Conservation (phyloP, 306 rosid genomes). For the Lotus japonicus region DNA sequence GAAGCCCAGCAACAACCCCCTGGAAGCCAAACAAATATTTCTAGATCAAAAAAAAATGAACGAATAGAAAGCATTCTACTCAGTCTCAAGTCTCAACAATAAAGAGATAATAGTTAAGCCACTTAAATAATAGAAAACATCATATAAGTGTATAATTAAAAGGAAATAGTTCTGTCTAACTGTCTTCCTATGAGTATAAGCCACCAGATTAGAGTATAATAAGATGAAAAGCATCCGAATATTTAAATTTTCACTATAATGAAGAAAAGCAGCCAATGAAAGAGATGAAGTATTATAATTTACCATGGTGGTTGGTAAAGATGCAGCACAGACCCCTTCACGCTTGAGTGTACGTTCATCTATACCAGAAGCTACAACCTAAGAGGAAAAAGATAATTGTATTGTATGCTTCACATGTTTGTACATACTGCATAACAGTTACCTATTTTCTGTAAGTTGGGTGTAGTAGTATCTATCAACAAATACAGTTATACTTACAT, state of each 20-base stretch:
- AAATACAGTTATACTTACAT: background rate
- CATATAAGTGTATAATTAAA: background rate
- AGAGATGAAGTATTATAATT: background rate
- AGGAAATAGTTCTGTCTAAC: background rate
- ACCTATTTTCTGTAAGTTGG: background rate
- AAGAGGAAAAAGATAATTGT: slow-evolving; percentile 20
- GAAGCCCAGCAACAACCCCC: slow-evolving; percentile 98
- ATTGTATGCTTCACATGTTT: slow-evolving; percentile 21
- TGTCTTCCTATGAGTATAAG: background rate
- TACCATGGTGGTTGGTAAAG: slow-evolving; percentile 98
- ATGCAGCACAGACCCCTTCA: slow-evolving; percentile 99
- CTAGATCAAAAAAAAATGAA: background rate
- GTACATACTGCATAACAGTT: background rate
- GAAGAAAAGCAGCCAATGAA: slow-evolving; percentile 1
- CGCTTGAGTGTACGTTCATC: slow-evolving; percentile 98
- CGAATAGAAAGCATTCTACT: background rate
- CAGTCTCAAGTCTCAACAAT: background rate
- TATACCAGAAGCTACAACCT: slow-evolving; percentile 96
- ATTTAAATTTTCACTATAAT: background rate
- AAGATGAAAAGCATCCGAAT: slow-evolving; percentile 6
- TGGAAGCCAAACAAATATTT: slow-evolving; percentile 27
- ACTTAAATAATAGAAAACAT: background rate
- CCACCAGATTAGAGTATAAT: background rate
- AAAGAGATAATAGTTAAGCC: slow-evolving; percentile 11
- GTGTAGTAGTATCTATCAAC: background rate